Percentiles rank a stretch among this genome's conserved stretches.
These are phyloP conservation scores for Auricularia sp. DNA, from an alignment of 768 basidiomycete species.

Conservation along the genomic window DNA sequence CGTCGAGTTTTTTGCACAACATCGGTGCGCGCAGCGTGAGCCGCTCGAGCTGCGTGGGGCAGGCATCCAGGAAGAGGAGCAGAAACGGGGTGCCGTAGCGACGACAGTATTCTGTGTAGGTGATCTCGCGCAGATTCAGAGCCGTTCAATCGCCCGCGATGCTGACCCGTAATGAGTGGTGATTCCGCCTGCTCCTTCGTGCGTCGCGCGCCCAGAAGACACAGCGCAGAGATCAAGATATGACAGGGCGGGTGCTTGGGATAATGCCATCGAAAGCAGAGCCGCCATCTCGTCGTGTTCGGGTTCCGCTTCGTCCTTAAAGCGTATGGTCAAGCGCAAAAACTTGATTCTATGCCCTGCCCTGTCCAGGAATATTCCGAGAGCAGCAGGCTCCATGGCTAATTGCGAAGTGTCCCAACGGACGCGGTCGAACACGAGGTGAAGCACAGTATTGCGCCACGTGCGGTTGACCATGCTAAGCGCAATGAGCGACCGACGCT, in stretches of 20 bases:
- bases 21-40: background rate
- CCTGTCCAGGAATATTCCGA: background rate
- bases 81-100: background rate
- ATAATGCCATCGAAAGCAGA: background rate
- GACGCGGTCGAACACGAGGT: background rate
- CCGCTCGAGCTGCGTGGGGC: background rate
- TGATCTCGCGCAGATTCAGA: background rate
- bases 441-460: background rate
- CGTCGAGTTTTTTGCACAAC: background rate
- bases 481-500: slow-evolving; percentile 9
- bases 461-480: background rate
- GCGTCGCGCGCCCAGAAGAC: background rate
- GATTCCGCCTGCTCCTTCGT: background rate
- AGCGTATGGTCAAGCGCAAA: background rate
- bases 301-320: background rate
- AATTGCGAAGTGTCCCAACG: background rate
- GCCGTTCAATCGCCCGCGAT: background rate
- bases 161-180: background rate
- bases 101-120: background rate
- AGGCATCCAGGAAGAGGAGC: background rate
- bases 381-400: background rate
- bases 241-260: background rate
- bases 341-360: background rate
- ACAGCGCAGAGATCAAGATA: background rate
- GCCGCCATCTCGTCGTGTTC: background rate